phyloP scores from a whole-genome alignment of 2,329 filamentous ascomycete genomes.

The Geosmithia putterillii region DNA sequence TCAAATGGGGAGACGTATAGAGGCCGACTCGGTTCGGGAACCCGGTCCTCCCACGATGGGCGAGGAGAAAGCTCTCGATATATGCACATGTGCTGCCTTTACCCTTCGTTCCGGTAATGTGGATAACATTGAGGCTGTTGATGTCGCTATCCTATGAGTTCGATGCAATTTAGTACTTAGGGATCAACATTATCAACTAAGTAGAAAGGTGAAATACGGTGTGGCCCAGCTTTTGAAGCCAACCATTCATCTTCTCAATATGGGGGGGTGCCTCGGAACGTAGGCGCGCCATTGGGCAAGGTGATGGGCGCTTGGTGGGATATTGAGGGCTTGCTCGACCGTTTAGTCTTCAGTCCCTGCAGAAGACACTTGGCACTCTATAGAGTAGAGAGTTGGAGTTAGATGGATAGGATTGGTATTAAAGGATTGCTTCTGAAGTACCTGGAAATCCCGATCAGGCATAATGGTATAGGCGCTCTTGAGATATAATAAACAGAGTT shows the following conservation, averaged over 20 bases:
- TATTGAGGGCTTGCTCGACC: too few relatives aligned
- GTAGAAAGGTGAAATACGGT: background rate
- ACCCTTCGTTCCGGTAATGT: slow-evolving; percentile 41
- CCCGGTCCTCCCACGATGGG: slow-evolving; percentile 8
- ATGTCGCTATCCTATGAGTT: background rate
- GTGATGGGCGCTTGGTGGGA: too few relatives aligned
- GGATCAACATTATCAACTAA: too few relatives aligned
- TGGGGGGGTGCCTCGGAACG: background rate
- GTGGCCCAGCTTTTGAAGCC: background rate
- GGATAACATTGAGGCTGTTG: slow-evolving; percentile 25
- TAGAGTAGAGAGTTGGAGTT: too few relatives aligned
- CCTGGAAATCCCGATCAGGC: too few relatives aligned
- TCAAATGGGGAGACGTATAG: slow-evolving; percentile 35
- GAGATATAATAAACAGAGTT: too few relatives aligned
- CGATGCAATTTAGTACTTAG: too few relatives aligned
- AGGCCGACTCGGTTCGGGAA: slow-evolving; percentile 24
- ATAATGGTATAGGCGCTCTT: too few relatives aligned
- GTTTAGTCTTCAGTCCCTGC: too few relatives aligned
- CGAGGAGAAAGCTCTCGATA: slow-evolving; percentile 25
- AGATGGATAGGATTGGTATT: too few relatives aligned
- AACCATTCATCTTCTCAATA: background rate
- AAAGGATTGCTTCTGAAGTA: too few relatives aligned
- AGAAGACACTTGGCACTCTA: too few relatives aligned
- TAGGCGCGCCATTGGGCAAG: background rate
- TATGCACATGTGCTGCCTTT: slow-evolving; percentile 41